These are phyloP conservation scores for Chaetomium globosum DNA, from an alignment of 2,329 filamentous ascomycete genomes.

Conservation along the genomic window DNA sequence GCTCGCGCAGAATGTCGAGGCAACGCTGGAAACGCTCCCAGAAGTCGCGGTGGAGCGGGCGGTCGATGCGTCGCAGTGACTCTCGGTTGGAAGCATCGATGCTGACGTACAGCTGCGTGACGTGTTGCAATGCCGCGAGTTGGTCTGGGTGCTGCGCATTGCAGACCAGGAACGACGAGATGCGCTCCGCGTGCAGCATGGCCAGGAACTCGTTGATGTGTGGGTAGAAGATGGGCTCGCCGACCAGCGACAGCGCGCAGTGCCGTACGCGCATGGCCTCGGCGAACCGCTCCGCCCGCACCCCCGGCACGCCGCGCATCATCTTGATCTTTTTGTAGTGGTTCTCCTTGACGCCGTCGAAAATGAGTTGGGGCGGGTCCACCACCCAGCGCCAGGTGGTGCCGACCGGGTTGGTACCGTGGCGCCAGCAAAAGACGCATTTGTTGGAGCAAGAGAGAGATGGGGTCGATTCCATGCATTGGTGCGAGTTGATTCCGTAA, in stretches of 20 bases:
- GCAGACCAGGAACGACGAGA: constrained; percentile 93
- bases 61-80: constrained; percentile 82
- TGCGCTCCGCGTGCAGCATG: constrained; percentile 81
- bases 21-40: constrained; percentile 95
- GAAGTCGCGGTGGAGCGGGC: constrained; percentile 91
- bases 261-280: constrained; percentile 93
- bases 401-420: constrained; percentile 94
- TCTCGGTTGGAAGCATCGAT: constrained; percentile 94
- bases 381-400: constrained; percentile 97
- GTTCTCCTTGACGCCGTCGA: constrained; percentile 82
- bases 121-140: constrained; percentile 75
- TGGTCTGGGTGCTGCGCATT: constrained; percentile 96
- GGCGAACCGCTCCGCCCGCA: constrained; percentile 85
- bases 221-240: constrained; percentile 98
- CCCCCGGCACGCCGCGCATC: constrained; percentile 90
- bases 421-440: constrained; percentile 98
- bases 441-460: constrained; percentile 97
- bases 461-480: constrained; percentile 97
- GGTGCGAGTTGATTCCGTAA: constrained; percentile 93
- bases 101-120: constrained; percentile 94
- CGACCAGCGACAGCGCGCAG: constrained; percentile 88
- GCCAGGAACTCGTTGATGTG: constrained; percentile 90
- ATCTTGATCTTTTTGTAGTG: constrained; percentile 99
- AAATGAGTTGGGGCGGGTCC: constrained; percentile 86
- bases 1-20: constrained; percentile 82